Base-by-base conservation (phyloP, 768 basidiomycete species). In the Goffeauzyma gilvescens region DNA sequence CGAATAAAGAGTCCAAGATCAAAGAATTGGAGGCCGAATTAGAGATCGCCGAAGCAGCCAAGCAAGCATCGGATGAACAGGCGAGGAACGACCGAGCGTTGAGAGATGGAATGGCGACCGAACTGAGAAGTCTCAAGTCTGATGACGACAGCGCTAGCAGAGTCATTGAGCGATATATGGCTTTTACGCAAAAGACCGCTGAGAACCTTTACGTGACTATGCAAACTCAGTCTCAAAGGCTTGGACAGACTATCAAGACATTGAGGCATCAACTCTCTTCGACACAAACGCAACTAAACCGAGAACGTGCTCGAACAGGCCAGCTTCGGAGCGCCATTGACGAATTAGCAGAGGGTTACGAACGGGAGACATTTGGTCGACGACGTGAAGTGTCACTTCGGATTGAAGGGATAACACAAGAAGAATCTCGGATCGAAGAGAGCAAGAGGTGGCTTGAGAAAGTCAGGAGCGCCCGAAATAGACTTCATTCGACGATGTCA, bases 101-200 rank as follows among this genome's bases (percentile, higher is more conserved):
- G 1, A 45, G 53, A 5, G 50, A 55, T 8, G 40, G 41, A 21
- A 48, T 51, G 15, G 42, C 54, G 23, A 13, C 23, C 20, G 44
- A 45, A 42, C 41, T 52, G 6, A 52, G 54, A 9, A 26, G 49
- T 18, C 53, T 58, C 12, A 46, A 41, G 17, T 54, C 52, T 4
- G 59, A 64, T 26, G 62, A 65, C 39, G 47, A 44, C 1, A 50
- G 54, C 21, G 64, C 64, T 1, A 54, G 57, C 6, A 55, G 48
- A 12, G 62, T 65, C 17, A 61, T 65, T n/a, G 64, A 64, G 52
- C 26, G 64, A 22, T 65, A 65, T 44, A 65, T 65, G 64, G 56
- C 57, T 1, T 65, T 64, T 44, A 59, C 64, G 9, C 64, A 65
- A 45, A 62, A 62, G 44, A 60, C 61, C 7, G 58, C 62, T 23